Percentiles rank a stretch among this genome's conserved stretches.
Conservation (phyloP, 352 stramenopile species). For the Phytophthora vignae region DNA sequence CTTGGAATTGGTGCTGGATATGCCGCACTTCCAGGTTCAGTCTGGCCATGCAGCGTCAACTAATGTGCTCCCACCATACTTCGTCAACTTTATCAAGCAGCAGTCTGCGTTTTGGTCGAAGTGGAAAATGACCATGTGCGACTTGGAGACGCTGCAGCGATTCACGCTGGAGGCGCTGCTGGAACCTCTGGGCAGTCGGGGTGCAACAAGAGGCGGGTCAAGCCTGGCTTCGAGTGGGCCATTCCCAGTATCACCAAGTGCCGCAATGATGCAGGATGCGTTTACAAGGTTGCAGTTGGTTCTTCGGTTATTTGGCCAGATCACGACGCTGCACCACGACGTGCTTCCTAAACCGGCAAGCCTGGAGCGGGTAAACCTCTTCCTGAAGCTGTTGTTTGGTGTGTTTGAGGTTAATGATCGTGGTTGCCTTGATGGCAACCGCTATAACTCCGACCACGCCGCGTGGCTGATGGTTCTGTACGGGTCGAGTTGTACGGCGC, state of each 20-base stretch:
- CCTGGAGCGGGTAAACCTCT: conserved; percentile 60
- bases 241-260: conserved; percentile 56
- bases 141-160: conserved; percentile 66
- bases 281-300: conserved; percentile 78
- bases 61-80: conserved; percentile 83
- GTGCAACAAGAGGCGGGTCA: conserved; percentile 15
- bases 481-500: conserved; percentile 70
- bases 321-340: conserved; percentile 73
- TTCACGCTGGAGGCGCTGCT: conserved; percentile 67
- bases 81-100: conserved; percentile 90
- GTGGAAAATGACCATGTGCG: conserved; percentile 70
- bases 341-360: conserved; percentile 53
- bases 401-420: conserved; percentile 78
- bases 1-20: conserved; percentile 77
- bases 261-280: conserved; percentile 78
- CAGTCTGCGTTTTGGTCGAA: conserved; percentile 74
- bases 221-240: conserved; percentile 7
- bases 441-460: conserved; percentile 43
- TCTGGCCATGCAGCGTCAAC: conserved; percentile 56
- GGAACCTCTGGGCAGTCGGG: conserved; percentile 52
- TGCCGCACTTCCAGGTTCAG: conserved; percentile 72
- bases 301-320: conserved; percentile 63
- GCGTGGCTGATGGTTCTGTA: conserved; percentile 78
- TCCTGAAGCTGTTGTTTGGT: conserved; percentile 59
- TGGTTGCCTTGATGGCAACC: conserved; percentile 43